phyloP scores from a whole-genome alignment of 108 stramenopile genomes.

The Mediolabrus comicus region DNA sequence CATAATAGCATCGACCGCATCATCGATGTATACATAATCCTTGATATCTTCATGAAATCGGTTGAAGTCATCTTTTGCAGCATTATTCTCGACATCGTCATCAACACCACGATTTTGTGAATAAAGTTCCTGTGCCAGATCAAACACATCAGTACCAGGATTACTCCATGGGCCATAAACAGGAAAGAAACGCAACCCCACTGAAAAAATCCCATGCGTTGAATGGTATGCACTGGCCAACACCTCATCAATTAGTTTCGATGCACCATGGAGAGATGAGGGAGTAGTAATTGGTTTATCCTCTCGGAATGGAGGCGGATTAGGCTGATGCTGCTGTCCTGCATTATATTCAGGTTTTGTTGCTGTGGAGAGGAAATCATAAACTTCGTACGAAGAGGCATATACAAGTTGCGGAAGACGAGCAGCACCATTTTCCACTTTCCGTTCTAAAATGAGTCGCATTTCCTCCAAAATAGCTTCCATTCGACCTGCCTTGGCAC shows the following conservation, averaged over 20 bases:
- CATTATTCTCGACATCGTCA: slow-evolving; percentile 2
- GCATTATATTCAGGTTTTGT: slow-evolving; percentile 25
- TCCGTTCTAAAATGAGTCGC: slow-evolving; percentile 14
- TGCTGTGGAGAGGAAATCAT: slow-evolving; percentile 25
- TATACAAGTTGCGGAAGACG: slow-evolving; percentile 58
- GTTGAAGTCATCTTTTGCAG: not conserved
- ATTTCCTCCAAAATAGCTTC: slow-evolving; percentile 79
- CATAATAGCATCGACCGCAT: slow-evolving; percentile 85
- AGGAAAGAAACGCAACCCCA: slow-evolving; percentile 82
- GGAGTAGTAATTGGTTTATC: slow-evolving; percentile 65
- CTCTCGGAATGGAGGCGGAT: slow-evolving; percentile 60
- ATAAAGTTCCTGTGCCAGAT: slow-evolving; percentile 74
- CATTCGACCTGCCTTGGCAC: slow-evolving; percentile 73
- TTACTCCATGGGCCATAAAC: slow-evolving; percentile 88
- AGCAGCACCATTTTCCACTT: not conserved
- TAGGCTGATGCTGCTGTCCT: slow-evolving; percentile 7
- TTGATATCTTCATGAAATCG: slow-evolving; percentile 32
- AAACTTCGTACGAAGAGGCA: slow-evolving; percentile 51
- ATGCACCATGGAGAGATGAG: slow-evolving; percentile 61
- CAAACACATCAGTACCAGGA: slow-evolving; percentile 72
- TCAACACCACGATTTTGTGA: slow-evolving; percentile 9
- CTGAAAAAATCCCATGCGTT: slow-evolving; percentile 64
- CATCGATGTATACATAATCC: slow-evolving; percentile 88
- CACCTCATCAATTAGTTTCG: slow-evolving; percentile 79
- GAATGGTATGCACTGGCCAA: slow-evolving; percentile 76